Conservation (phyloP, 139 green algal species). For the Helicosporidium sp. region DNA sequence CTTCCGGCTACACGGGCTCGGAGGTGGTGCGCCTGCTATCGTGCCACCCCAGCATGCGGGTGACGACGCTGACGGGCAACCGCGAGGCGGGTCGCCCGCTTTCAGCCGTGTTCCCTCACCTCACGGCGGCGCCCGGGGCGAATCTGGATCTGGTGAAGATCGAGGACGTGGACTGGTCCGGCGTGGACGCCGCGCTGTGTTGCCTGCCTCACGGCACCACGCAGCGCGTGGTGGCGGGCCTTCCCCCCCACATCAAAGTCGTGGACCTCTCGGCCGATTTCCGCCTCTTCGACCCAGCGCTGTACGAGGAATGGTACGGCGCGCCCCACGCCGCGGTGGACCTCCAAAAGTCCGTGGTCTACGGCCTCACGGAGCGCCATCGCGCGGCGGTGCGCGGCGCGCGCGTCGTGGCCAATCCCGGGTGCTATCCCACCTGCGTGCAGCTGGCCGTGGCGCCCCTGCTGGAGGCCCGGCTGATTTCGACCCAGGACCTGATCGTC, state of each 20-base stretch:
- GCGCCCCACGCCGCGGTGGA: slow-evolving; percentile 68
- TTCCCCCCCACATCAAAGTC: slow-evolving; percentile 71
- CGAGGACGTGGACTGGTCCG: slow-evolving; percentile 60
- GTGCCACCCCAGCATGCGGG: slow-evolving; percentile 59
- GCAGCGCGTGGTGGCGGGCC: slow-evolving; percentile 54
- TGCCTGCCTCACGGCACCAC: slow-evolving; percentile 95
- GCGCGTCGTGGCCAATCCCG: slow-evolving; percentile 86
- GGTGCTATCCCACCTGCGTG: slow-evolving; percentile 84
- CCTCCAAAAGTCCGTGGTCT: slow-evolving; percentile 87
- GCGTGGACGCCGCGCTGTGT: slow-evolving; percentile 88
- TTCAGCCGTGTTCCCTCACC: slow-evolving; percentile 80
- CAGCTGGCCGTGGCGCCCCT: slow-evolving; percentile 71
- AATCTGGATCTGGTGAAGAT: slow-evolving; percentile 61
- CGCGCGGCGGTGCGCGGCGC: slow-evolving; percentile 43
- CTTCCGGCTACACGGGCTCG: slow-evolving; percentile 85
- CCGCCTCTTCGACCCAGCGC: slow-evolving; percentile 51
- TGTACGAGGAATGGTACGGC: slow-evolving; percentile 91
- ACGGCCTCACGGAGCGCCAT: slow-evolving; percentile 85
- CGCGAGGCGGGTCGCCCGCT: slow-evolving; percentile 57
- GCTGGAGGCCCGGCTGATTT: slow-evolving; percentile 51
- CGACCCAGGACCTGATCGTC: slow-evolving; percentile 81
- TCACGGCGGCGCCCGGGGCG: slow-evolving; percentile 44
- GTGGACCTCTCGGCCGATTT: slow-evolving; percentile 95
- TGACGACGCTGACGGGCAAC: slow-evolving; percentile 75
- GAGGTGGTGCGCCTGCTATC: slow-evolving; percentile 67